Percentiles rank a stretch among this genome's conserved stretches.
phyloP scores from a whole-genome alignment of 2,329 filamentous ascomycete genomes.

The Claviceps sp. region DNA sequence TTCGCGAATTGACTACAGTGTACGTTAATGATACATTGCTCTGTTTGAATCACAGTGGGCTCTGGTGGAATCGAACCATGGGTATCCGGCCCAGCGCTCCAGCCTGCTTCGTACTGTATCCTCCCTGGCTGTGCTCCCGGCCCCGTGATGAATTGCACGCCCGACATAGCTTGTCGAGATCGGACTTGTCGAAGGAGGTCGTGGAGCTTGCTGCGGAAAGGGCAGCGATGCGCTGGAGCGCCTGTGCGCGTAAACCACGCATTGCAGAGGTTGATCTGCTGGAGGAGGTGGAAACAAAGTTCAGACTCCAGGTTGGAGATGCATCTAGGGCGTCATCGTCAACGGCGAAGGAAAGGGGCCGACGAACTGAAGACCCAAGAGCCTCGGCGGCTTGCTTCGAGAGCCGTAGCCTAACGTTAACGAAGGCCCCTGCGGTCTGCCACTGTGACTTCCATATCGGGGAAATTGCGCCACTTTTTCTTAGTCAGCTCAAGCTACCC shows the following conservation, averaged over 20 bases:
- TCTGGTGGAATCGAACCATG: conserved; percentile 35
- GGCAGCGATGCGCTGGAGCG: conserved; percentile 51
- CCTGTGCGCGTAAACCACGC: conserved; percentile 46
- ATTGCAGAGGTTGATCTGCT: conserved; percentile 24
- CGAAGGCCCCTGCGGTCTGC: neutral
- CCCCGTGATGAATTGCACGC: conserved; percentile 36
- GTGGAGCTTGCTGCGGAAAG: conserved; percentile 43
- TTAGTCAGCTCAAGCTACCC: conserved; percentile 30
- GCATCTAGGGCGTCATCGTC: neutral
- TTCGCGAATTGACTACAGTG: conserved; percentile 63
- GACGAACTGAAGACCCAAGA: neutral
- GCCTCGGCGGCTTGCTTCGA: conserved; percentile 1
- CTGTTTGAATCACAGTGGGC: neutral
- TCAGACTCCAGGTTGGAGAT: neutral
- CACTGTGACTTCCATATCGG: neutral
- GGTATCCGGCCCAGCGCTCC: conserved; percentile 39
- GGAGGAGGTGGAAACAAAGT: too few species aligned
- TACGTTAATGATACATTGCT: conserved; percentile 8
- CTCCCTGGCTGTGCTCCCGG: conserved; percentile 35
- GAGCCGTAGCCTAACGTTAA: neutral
- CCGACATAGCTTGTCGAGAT: conserved; percentile 48
- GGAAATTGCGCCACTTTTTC: conserved; percentile 5
- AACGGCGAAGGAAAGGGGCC: neutral
- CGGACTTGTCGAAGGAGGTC: conserved; percentile 45
- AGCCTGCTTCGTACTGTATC: conserved; percentile 22